A percentile compares a stretch with the other conserved stretches of the same genome.
Evolutionary conservation across 1,284 basidiomycete genomes (phyloP).

Genomic region (Tausonia pullulans): DNA sequence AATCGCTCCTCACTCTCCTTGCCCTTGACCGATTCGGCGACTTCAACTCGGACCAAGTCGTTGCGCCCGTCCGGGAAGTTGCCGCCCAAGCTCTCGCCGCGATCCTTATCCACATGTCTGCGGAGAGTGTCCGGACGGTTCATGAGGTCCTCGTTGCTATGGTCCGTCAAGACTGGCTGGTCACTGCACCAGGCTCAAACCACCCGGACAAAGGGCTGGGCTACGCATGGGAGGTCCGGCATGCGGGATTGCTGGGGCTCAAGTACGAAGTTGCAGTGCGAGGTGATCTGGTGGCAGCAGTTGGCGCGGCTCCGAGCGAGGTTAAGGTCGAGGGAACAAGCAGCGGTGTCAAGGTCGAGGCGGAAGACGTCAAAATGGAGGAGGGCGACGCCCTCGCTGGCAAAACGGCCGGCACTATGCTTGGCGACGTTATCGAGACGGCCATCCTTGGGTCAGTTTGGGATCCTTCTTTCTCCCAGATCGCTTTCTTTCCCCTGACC

Average conservation of each 20-base stretch:
- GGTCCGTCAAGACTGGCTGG: slow-evolving; percentile 71
- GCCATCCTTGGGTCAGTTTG: slow-evolving; percentile 68
- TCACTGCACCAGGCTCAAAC: neutral
- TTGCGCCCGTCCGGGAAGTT: slow-evolving; percentile 93
- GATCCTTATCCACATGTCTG: slow-evolving; percentile 74
- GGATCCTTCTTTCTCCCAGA: slow-evolving; percentile 16
- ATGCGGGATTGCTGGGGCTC: slow-evolving; percentile 90
- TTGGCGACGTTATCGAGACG: slow-evolving; percentile 66
- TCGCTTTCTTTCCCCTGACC: slow-evolving; percentile 4
- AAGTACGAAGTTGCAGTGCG: slow-evolving; percentile 96
- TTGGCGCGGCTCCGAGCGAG: neutral
- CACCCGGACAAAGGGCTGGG: slow-evolving; percentile 13
- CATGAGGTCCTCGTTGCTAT: slow-evolving; percentile 79
- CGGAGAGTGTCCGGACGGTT: slow-evolving; percentile 61
- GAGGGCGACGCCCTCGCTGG: slow-evolving; percentile 5
- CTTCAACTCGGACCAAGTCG: slow-evolving; percentile 91
- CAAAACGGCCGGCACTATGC: slow-evolving; percentile 42
- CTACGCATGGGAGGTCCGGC: slow-evolving; percentile 94
- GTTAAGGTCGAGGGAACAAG: slow-evolving; percentile 29
- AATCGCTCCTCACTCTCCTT: slow-evolving; percentile 79
- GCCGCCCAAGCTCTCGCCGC: slow-evolving; percentile 90
- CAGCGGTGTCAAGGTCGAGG: slow-evolving; percentile 22
- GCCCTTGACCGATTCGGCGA: slow-evolving; percentile 96
- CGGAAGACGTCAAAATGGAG: slow-evolving; percentile 25
- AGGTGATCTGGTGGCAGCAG: slow-evolving; percentile 55